Base-by-base conservation (phyloP, 1,284 basidiomycete species). In the Meripilus lineatus region DNA sequence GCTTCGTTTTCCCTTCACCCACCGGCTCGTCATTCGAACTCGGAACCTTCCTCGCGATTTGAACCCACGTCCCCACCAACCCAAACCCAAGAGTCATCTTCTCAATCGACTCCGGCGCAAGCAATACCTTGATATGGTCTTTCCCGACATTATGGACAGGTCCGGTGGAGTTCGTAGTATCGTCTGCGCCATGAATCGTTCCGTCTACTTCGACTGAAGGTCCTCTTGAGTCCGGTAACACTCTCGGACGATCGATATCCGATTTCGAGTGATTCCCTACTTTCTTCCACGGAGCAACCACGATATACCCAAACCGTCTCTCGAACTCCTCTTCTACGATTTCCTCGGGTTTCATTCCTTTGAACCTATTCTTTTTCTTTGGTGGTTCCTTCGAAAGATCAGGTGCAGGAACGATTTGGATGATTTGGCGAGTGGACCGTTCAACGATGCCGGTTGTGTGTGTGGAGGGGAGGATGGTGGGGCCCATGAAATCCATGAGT, bases 21-120 rank as follows among this genome's bases (percentile, higher is more conserved):
- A 40, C 42, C 20, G 40, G 44, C 20, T 43, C 44, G 18, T 48
- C 50, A 25, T 47, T 45, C n/a, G 45, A 50, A n/a, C 46, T 40
- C 7, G 45, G 44, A 42, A 55, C 58, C 40, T 57, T 61, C 44
- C 75, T 69, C 18, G 61, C 74, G 33, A 84, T 61, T 59, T 85
- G 80, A 2, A 84, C 71, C 72, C 77, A 85, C 41, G 75, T 74
- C 13, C 72, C 83, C 3, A 68, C 70, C 26, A 81, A 45, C 2
- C 76, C 77, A 64, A 84, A 74, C 0, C 78, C 79, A 1, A 73
- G 57, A 34, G 40, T 35, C 15, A 84, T 52, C 25, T 64, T 59
- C 28, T 74, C 70, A 5, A 69, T 60, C 1, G 67, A 56, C n/a
- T 59, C 58, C 1, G 72, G 68, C 25, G 72, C 66, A n/a, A 83